Evolutionary conservation across 768 basidiomycete species (phyloP), one percentile per base, ranked within the genome.

Genomic region (Pleurotus eryngii): DNA sequence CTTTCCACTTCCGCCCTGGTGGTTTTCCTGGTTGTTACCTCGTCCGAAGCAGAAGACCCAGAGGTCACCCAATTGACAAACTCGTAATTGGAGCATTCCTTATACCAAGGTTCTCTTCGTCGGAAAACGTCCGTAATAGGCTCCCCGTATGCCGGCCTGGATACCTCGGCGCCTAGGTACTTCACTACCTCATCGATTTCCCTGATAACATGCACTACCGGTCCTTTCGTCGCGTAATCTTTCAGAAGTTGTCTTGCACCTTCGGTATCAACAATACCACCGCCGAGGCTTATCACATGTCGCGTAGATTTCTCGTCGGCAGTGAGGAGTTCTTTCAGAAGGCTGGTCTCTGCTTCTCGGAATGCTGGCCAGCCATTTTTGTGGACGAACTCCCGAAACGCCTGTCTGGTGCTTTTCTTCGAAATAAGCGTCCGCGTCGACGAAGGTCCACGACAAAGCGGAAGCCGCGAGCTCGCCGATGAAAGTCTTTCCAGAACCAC

Each of bases 401-500:
- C 81, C 77, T 4, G 79, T 79, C 26, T 81, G 70, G 59, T 87
- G 77, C 57, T 87, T 80, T 42, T 78, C 74, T 60, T 82, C 84
- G 66, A 98, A 93, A 66, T 81, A 83, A 7, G 72, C 74, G 64
- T 99, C 97, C 39, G 95, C 95, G 63, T 99, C 97, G 64, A 95
- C 71, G 58, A 70, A 79, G 1, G 81, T 76, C 79, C 93, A 89
- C 1, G 81, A 82, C 11, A 98, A 81, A 1, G 85, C 75, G 6
- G 78, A 69, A 0, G 92, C 87, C 14, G 92, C 95, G 30, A 95
- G 75, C 55, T 80, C 75, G 14, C 95, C 93, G 58, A 98, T 81
- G 71, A 86, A 88, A 1, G 91, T 92, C 75, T 99, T 98, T 27
- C 97, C 97, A 1, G 93, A 90, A 9, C 97, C 97, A 15, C 96